Evolutionary conservation across 768 basidiomycete species (phyloP), one percentile per base, ranked within the genome.

Genomic region (Pleurotus sapidus): DNA sequence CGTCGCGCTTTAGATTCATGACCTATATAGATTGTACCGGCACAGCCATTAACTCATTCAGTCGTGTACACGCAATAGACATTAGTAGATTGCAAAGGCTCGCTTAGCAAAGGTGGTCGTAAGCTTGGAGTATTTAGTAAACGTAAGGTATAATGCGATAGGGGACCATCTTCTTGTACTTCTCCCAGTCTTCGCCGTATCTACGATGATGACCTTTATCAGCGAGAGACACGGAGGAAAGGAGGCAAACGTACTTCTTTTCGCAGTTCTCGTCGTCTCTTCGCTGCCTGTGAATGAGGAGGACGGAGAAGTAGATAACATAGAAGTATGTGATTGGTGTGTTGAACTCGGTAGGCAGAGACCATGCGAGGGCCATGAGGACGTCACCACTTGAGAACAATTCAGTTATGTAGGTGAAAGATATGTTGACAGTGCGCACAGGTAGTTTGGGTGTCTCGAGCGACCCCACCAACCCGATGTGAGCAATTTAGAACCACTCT

Each of bases 301-400:
- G 82, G 37, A 97, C 82, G 3, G 82, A 77, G 64, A 99, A 98
- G 76, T 97, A 98, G 58, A 78, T 67, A 25, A 91, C 83, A 67
- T 98, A 98, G 77, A 95, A 99, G 76, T 98, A 95, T 4, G 97
- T 95, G 68, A 98, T 83, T 20, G 95, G 96, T 0, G 94, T 95
- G 46, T 85, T 77, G 71, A 97, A 93, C 4, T 92, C 93, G 1
- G 93, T 95, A 0, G 95, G 91, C 15, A 98, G 80, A 55, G 88
- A 97, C 95, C 96, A 98, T 0, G 94, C 90, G 46, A 93, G 72
- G 20, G 86, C 87, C 91, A 97, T 97, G 57, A 96, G 70, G 62
- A 94, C 78, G 66, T 95, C 94, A 18, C 91, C 91, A 45, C 91
- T 92, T 60, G 23, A 49, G 5, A 39, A 12, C 43, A 39, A 18